Evolutionary conservation across 202 grass and related monocot genomes (phyloP).

Genomic region (Digitaria exilis): DNA sequence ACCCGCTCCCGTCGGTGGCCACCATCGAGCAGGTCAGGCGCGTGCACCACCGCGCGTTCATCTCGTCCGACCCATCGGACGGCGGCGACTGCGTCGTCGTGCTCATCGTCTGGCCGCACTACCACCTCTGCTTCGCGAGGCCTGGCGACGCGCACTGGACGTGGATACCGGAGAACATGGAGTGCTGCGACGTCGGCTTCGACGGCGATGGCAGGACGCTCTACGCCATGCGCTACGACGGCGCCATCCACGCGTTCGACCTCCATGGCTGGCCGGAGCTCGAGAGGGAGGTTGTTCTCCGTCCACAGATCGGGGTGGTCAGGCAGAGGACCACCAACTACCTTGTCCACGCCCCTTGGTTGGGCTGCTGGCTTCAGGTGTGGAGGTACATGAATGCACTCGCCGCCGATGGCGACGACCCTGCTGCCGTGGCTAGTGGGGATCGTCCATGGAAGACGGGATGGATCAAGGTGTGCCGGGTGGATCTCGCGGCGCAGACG

Average conservation of each 20-base stretch:
- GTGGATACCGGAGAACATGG: background rate
- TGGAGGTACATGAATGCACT: background rate
- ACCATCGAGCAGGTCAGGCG: background rate
- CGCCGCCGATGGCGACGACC: background rate
- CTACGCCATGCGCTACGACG: background rate
- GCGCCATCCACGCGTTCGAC: constrained; percentile 19
- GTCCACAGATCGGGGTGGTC: background rate
- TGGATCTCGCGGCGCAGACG: background rate
- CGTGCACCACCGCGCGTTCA: constrained; percentile 1
- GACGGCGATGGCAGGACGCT: background rate
- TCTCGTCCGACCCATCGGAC: constrained; percentile 9
- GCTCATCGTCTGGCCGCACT: background rate
- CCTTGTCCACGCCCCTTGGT: background rate
- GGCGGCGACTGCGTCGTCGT: constrained; percentile 3
- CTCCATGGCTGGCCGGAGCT: background rate
- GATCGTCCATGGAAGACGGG: background rate
- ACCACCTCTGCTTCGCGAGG: constrained; percentile 11
- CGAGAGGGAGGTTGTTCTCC: background rate
- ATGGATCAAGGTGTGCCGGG: background rate
- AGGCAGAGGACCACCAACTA: background rate
- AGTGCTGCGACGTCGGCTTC: background rate
- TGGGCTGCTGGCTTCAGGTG: background rate
- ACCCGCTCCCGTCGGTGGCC: background rate
- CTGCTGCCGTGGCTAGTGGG: no score
- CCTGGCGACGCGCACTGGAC: background rate